Evolutionary conservation across 257 asterid species (phyloP).

Genomic region (Penstemon eatonii): DNA sequence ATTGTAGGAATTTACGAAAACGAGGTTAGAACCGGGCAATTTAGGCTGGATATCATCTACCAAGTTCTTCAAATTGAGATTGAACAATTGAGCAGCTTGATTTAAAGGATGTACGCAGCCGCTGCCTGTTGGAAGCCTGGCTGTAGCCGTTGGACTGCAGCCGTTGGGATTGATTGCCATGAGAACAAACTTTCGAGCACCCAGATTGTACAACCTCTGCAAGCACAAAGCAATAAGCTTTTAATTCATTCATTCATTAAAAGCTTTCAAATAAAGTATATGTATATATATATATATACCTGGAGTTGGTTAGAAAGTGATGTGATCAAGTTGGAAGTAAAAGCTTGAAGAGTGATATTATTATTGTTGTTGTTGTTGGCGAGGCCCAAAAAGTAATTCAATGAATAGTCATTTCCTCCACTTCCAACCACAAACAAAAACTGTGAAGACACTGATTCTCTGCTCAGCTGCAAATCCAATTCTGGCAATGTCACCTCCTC

Average conservation of each 20-base stretch:
- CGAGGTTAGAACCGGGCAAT: conserved; percentile 60
- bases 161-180: conserved; percentile 70
- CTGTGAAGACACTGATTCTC: conserved; percentile 23
- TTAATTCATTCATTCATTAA: neutral
- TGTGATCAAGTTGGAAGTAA: conserved; percentile 49
- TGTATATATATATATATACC: conserved; percentile 31
- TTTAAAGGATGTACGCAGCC: conserved; percentile 48
- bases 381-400: conserved; percentile 51
- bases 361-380: conserved; percentile 20
- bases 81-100: conserved; percentile 50
- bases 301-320: conserved; percentile 51
- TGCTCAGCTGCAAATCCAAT: conserved; percentile 44
- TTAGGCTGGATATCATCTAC: conserved; percentile 42
- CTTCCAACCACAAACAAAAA: conserved; percentile 65
- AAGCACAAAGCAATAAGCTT: neutral
- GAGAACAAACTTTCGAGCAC: conserved; percentile 73
- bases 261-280: neutral
- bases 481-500: conserved; percentile 59
- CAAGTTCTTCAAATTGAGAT: conserved; percentile 44
- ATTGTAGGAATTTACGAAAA: conserved; percentile 58
- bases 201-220: conserved; percentile 65
- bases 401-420: conserved; percentile 81
- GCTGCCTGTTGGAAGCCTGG: conserved; percentile 27
- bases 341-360: conserved; percentile 47
- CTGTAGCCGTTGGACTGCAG: conserved; percentile 56